These are phyloP conservation scores for Aspergillus neoniger DNA, from an alignment of 2,329 filamentous ascomycete genomes.

Conservation along the genomic window DNA sequence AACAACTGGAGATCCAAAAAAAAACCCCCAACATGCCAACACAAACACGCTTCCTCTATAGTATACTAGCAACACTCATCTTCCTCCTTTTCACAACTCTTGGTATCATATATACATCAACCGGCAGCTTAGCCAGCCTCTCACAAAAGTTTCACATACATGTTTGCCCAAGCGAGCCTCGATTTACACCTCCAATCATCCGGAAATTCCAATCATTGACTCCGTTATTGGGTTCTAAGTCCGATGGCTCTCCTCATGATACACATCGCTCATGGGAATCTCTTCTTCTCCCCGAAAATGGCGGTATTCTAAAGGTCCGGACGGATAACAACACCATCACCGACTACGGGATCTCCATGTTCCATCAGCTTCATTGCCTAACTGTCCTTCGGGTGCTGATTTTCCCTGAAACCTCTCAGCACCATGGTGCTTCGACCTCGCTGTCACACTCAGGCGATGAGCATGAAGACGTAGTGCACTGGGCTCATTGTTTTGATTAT, in stretches of 20 bases:
- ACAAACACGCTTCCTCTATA: background rate
- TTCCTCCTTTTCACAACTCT: background rate
- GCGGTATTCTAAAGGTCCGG: slow-evolving; percentile 1
- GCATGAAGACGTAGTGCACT: slow-evolving; percentile 9
- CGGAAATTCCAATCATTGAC: background rate
- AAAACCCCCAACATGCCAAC: background rate
- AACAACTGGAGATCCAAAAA: background rate
- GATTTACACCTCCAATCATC: background rate
- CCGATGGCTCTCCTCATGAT: background rate
- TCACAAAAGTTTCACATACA: background rate
- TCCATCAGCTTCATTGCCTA: slow-evolving; percentile 16
- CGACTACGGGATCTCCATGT: slow-evolving; percentile 17
- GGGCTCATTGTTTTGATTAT: slow-evolving; percentile 23
- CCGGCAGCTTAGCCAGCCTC: background rate
- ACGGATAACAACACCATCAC: background rate
- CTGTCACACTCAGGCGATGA: background rate
- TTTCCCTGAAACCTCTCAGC: slow-evolving; percentile 11
- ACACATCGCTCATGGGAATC: slow-evolving; percentile 3
- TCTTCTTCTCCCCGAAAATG: background rate
- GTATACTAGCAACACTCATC: background rate
- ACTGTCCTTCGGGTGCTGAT: slow-evolving; percentile 9
- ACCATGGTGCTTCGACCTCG: slow-evolving; percentile 4
- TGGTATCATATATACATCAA: background rate
- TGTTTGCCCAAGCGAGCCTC: background rate
- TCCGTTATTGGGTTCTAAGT: background rate